Percentiles rank a stretch among this genome's conserved stretches.
Conservation (phyloP, 1,139 yeast genomes). For the Blastobotrys petasosporus region DNA sequence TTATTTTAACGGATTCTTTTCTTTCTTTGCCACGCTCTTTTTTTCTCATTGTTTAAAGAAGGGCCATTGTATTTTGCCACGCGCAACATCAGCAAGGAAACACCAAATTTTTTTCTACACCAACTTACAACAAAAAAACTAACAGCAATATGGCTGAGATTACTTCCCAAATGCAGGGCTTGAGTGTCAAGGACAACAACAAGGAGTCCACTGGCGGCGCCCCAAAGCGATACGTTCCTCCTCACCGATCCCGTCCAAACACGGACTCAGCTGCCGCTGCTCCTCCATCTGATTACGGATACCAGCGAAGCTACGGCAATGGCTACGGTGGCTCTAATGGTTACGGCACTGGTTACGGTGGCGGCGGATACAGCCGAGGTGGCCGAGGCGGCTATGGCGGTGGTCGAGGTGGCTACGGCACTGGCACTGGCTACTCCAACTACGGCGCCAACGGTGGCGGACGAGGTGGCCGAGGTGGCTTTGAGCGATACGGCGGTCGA, state of each 20-base stretch:
- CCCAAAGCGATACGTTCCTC: conserved; percentile 51
- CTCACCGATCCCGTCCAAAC: conserved; percentile 42
- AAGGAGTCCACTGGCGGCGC: conserved; percentile 18
- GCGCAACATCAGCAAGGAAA: neutral
- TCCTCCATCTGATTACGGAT: conserved; percentile 6
- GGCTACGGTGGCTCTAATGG: neutral
- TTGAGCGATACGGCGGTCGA: conserved; percentile 35
- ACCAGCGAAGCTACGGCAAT: too few species aligned
- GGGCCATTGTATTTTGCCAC: conserved; percentile 5
- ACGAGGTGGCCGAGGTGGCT: conserved; percentile 36
- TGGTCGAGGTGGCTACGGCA: conserved; percentile 15
- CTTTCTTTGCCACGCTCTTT: neutral
- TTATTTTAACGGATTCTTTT: neutral
- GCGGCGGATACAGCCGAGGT: neutral
- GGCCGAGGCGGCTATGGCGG: conserved; percentile 4
- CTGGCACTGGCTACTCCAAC: conserved; percentile 2
- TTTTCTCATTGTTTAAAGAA: conserved; percentile 3
- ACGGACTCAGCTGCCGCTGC: neutral
- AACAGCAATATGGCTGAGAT: conserved; percentile 39
- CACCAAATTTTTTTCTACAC: neutral
- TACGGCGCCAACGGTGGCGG: conserved; percentile 20
- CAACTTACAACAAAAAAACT: conserved; percentile 4
- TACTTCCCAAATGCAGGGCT: conserved; percentile 41
- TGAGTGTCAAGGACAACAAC: conserved; percentile 34
- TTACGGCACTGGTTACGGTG: conserved; percentile 5